Evolutionary conservation across 1,284 basidiomycete genomes (phyloP).

Genomic region (Peniophora sp.): DNA sequence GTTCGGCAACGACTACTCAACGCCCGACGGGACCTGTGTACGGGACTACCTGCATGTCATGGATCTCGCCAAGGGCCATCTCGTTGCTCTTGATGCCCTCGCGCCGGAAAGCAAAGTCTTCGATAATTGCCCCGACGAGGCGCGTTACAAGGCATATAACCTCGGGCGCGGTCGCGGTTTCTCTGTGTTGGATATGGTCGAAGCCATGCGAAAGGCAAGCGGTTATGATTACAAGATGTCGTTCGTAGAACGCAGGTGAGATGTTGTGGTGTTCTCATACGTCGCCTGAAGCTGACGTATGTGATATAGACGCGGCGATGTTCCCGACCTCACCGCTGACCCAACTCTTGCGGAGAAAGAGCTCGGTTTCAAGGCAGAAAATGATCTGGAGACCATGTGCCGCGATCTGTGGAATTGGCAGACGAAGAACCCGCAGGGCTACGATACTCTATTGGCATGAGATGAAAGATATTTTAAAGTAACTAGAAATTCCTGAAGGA

Average conservation of each 20-base stretch:
- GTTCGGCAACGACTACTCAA: constrained; percentile 98
- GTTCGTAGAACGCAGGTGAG: constrained; percentile 83
- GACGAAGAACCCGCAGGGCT: constrained; percentile 75
- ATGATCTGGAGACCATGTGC: constrained; percentile 85
- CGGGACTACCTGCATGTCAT: constrained; percentile 98
- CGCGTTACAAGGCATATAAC: constrained; percentile 90
- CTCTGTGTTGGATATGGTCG: constrained; percentile 91
- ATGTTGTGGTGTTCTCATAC: constrained; percentile 7
- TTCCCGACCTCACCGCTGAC: constrained; percentile 95
- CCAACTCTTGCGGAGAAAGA: constrained; percentile 89
- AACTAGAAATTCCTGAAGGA: too few species aligned
- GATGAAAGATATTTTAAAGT: too few species aligned
- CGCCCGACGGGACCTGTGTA: constrained; percentile 92
- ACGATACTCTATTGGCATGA: constrained; percentile 20
- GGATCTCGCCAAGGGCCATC: constrained; percentile 90
- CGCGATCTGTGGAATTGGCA: constrained; percentile 93
- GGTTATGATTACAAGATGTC: constrained; percentile 87
- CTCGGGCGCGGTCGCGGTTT: constrained; percentile 90
- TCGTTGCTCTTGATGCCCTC: constrained; percentile 87
- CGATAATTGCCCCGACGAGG: constrained; percentile 42
- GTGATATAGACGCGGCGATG: constrained; percentile 74
- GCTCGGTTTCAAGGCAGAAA: constrained; percentile 86
- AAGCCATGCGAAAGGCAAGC: constrained; percentile 91
- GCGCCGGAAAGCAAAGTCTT: constrained; percentile 51
- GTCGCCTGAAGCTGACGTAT: neutral